Evolutionary conservation across 768 basidiomycete species (phyloP).

Genomic region (Leucocoprinus birnbaumii): DNA sequence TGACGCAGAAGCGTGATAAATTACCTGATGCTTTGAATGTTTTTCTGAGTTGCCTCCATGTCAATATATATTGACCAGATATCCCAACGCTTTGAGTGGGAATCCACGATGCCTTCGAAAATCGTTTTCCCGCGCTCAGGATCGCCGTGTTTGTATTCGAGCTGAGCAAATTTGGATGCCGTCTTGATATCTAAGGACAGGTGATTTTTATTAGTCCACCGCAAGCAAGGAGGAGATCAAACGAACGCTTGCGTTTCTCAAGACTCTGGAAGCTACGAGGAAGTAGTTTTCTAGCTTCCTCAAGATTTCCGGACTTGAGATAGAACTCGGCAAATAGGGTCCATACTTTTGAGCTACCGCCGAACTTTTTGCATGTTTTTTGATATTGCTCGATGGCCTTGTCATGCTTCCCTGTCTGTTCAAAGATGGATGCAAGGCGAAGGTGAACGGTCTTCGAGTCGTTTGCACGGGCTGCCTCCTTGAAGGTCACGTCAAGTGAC

Average conservation of each 20-base stretch:
- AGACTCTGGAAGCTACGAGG: conserved; percentile 87
- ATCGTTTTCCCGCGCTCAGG: conserved; percentile 93
- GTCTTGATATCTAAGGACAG: conserved; percentile 79
- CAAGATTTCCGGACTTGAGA: conserved; percentile 66
- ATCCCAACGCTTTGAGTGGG: conserved; percentile 93
- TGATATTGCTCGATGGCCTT: conserved; percentile 92
- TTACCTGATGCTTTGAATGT: conserved; percentile 79
- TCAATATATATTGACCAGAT: conserved; percentile 97
- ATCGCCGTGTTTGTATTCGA: conserved; percentile 94
- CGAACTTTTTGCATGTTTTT: conserved; percentile 90
- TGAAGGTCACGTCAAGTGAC: conserved; percentile 77
- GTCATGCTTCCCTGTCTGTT: conserved; percentile 82
- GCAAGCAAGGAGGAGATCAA: not conserved
- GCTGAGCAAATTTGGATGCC: conserved; percentile 90
- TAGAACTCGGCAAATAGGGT: conserved; percentile 83
- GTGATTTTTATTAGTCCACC: not conserved
- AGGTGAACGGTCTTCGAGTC: conserved; percentile 92
- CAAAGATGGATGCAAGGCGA: conserved; percentile 80
- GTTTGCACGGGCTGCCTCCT: conserved; percentile 85
- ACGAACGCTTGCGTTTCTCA: conserved; percentile 89
- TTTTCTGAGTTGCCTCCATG: conserved; percentile 81
- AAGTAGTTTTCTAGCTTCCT: conserved; percentile 82
- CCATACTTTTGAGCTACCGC: conserved; percentile 93
- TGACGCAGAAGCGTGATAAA: conserved; percentile 15
- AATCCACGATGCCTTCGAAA: conserved; percentile 95